phyloP scores from a whole-genome alignment of 192 early-diverging fungal species.

The Coemansia aciculifera region DNA sequence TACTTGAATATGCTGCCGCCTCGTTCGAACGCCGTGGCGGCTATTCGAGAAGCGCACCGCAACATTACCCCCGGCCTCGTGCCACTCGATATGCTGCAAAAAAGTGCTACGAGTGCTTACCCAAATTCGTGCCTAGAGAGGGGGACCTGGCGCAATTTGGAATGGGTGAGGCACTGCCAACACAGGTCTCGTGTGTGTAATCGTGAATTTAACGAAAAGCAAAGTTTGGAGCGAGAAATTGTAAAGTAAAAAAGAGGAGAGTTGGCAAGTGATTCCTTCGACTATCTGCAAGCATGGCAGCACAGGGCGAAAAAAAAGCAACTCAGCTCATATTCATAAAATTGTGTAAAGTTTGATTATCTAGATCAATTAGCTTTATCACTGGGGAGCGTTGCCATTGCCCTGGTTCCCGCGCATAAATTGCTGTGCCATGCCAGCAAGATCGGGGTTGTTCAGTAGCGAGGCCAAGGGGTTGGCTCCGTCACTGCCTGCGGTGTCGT shows the following conservation, averaged over 20 bases:
- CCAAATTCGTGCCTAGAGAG: slow-evolving; percentile 1
- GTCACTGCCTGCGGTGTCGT: not conserved
- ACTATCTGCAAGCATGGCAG: not conserved
- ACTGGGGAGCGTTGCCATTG: not conserved
- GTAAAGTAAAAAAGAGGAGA: no score
- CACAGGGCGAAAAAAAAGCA: not conserved
- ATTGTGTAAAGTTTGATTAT: not conserved
- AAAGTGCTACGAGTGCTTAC: not conserved
- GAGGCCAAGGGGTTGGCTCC: slow-evolving; percentile 28
- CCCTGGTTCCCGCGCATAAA: slow-evolving; percentile 21
- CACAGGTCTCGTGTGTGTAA: not conserved
- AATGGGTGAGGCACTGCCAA: not conserved
- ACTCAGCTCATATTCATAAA: not conserved
- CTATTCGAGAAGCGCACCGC: slow-evolving; percentile 10
- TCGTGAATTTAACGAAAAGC: not conserved
- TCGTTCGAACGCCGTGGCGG: slow-evolving; percentile 8
- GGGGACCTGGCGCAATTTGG: not conserved
- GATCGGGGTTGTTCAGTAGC: slow-evolving; percentile 41
- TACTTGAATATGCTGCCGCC: slow-evolving; percentile 3
- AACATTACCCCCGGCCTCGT: not conserved
- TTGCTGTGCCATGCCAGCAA: slow-evolving; percentile 39
- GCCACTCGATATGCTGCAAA: slow-evolving; percentile 1
- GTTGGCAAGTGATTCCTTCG: no score
- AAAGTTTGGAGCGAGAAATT: not conserved
- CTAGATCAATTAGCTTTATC: not conserved